These are phyloP conservation scores for Penicillium sp. DNA, from an alignment of 2,329 filamentous ascomycete genomes.

Conservation along the genomic window DNA sequence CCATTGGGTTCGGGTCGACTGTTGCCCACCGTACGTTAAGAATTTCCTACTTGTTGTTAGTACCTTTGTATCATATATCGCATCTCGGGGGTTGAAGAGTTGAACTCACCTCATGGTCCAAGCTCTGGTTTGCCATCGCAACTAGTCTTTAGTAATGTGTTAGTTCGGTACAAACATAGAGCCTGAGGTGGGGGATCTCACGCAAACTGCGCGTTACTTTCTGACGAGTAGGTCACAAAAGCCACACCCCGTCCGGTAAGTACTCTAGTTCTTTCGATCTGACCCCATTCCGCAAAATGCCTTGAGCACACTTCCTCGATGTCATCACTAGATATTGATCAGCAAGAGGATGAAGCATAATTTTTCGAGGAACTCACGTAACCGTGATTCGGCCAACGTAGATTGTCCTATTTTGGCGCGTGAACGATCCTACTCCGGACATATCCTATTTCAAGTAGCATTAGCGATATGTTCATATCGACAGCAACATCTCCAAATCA, in stretches of 20 bases:
- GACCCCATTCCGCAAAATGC: conserved; percentile 96
- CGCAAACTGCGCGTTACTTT: conserved; percentile 84
- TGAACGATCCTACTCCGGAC: conserved; percentile 92
- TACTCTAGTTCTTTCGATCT: conserved; percentile 77
- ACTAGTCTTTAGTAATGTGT: conserved; percentile 52
- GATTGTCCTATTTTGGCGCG: conserved; percentile 84
- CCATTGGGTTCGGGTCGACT: conserved; percentile 90
- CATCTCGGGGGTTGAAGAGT: not conserved
- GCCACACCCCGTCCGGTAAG: conserved; percentile 85
- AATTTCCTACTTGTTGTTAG: conserved; percentile 59
- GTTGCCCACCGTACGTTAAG: conserved; percentile 97
- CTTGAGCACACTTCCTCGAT: conserved; percentile 90
- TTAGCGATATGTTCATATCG: not conserved
- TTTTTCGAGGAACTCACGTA: not conserved
- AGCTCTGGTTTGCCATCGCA: conserved; percentile 89
- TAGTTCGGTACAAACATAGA: not conserved
- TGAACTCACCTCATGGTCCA: conserved; percentile 64
- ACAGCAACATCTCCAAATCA: not conserved
- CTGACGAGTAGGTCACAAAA: conserved; percentile 82
- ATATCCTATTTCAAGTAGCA: conserved; percentile 49
- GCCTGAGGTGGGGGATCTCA: conserved; percentile 32
- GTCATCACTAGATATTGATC: conserved; percentile 63
- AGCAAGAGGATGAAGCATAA: not conserved
- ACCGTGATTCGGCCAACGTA: conserved; percentile 72
- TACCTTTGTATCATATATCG: too few species aligned